Conservation (phyloP, 768 basidiomycete genomes). For the Lentinula sp. region DNA sequence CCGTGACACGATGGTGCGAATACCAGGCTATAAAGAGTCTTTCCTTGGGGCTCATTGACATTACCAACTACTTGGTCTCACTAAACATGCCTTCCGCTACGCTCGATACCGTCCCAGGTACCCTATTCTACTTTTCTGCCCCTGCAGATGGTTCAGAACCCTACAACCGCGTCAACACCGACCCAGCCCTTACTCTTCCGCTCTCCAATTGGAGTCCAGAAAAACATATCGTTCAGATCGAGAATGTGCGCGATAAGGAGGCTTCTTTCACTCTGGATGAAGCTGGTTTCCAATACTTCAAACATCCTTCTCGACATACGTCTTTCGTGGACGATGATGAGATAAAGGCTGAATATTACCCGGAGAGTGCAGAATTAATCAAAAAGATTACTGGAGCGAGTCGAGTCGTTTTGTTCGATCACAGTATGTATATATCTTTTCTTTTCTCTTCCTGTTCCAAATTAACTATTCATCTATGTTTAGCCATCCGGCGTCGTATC, state of each 20-base stretch:
- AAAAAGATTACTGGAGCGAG: constrained; percentile 57
- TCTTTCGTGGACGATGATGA: constrained; percentile 45
- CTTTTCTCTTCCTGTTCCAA: neutral
- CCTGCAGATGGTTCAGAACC: constrained; percentile 3
- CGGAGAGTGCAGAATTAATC: constrained; percentile 51
- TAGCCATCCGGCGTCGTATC: constrained; percentile 20
- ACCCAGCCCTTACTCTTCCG: neutral
- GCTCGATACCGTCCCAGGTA: neutral
- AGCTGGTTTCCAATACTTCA: constrained; percentile 43
- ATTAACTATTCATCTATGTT: neutral
- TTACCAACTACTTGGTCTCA: neutral
- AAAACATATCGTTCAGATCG: constrained; percentile 22
- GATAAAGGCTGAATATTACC: constrained; percentile 53
- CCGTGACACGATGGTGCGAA: constrained; percentile 1
- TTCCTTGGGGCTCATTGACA: neutral
- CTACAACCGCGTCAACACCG: neutral
- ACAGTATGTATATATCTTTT: constrained; percentile 37
- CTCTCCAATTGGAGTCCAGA: neutral
- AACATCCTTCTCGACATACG: constrained; percentile 34
- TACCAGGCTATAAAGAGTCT: neutral
- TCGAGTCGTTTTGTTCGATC: constrained; percentile 58
- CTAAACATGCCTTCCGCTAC: neutral
- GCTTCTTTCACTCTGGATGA: constrained; percentile 37
- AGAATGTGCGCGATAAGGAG: constrained; percentile 51
- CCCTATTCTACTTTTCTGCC: constrained; percentile 1